Base-by-base conservation (phyloP, 2,329 filamentous ascomycete species). In the Biscogniauxia sp. region DNA sequence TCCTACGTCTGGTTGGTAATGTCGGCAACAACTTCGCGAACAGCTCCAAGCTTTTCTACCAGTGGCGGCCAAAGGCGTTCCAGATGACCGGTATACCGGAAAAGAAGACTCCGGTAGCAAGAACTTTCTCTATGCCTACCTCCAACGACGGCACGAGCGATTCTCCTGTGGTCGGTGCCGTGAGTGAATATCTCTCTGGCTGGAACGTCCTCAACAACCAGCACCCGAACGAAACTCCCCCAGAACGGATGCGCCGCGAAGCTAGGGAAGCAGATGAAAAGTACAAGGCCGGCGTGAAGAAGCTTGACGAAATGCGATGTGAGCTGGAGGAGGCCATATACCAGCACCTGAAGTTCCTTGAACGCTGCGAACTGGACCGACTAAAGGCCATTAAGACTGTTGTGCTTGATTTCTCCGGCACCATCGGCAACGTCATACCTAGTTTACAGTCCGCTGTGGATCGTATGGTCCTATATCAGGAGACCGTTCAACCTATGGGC, bases 361-460 rank as follows among this genome's bases (percentile, higher is more conserved):
- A 99, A 80, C 92, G 94, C 63, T 99, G 95, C 75, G 95, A 99
- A 77, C 81, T 98, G 63, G 96, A 99, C 76, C 87, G 96, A 64
- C 83, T 99, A 54, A 98, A 96, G 82, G 95, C 96, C 20, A 95
- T 99, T 82, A 98, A 99, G 82, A 94, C 94, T 23, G 96, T 99
- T 56, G 89, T 99, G 64, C 85, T 99, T 51, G 96, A 99, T 78
- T 98, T 99, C 76, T 97, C 94, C 4, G 95, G 95, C 53, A 93
- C 94, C 45, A 91, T 99, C 75, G 94, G 94, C 82, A 99, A 99
- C 72, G 94, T 97, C 70, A 98, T 99, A 64, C 96, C 95, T 19
- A 96, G 91, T 72, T 80, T 99, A 64, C 95, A 98, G 77, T 94
- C 94, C 61, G 93, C 93, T 0, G 93, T 99, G 23, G 95, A 99